phyloP scores from a whole-genome alignment of 768 basidiomycete species.

The Kwoniella bestiolae region DNA sequence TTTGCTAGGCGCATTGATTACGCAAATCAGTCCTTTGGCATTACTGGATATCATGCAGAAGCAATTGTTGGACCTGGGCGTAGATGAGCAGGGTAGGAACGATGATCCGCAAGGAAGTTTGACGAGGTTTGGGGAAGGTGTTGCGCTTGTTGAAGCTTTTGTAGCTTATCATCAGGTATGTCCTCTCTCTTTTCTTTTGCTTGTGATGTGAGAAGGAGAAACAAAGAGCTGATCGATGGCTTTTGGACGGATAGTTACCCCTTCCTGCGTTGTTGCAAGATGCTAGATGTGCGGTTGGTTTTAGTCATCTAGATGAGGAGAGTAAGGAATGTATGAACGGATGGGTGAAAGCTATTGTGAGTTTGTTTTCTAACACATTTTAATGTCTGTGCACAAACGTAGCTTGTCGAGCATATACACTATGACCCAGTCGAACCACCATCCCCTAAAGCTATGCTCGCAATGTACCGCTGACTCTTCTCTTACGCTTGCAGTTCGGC shows the following conservation, averaged over 20 bases:
- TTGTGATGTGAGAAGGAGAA: no score
- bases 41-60: slow-evolving; percentile 22
- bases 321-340: slow-evolving; percentile 43
- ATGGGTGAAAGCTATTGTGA: slow-evolving; percentile 55
- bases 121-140: slow-evolving; percentile 49
- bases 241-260: slow-evolving; percentile 23
- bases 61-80: slow-evolving; percentile 24
- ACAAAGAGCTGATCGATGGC: slow-evolving; percentile 5
- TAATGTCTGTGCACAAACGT: neutral
- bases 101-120: slow-evolving; percentile 55
- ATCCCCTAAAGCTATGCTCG: neutral
- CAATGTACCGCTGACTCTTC: no score
- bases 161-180: slow-evolving; percentile 35
- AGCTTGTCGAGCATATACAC: neutral
- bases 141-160: slow-evolving; percentile 41
- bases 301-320: slow-evolving; percentile 26
- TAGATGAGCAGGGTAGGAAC: slow-evolving; percentile 28
- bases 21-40: slow-evolving; percentile 9
- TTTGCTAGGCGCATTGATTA: slow-evolving; percentile 25
- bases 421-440: neutral
- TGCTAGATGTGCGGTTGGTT: slow-evolving; percentile 28
- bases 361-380: slow-evolving; percentile 7
- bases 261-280: slow-evolving; percentile 32
- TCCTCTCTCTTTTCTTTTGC: neutral
- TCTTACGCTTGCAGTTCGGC: slow-evolving; percentile 48